Percentiles rank a stretch among this genome's conserved stretches.
phyloP scores from a whole-genome alignment of 371 early-diverging fungal species.

The Lichtheimia hyalospora region DNA sequence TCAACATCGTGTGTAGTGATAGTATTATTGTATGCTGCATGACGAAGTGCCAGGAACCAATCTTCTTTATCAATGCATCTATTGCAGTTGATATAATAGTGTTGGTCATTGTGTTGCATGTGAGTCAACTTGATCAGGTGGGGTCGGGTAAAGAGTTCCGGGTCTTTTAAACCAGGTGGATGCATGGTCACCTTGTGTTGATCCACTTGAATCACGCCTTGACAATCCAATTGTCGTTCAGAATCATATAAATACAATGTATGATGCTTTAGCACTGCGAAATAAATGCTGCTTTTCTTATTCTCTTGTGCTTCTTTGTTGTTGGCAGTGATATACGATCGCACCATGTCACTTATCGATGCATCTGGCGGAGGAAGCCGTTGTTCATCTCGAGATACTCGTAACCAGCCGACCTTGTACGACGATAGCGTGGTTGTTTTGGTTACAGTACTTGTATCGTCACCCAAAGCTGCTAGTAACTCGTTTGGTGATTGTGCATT shows the following conservation, averaged over 20 bases:
- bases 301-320: not conserved
- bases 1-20: conserved; percentile 52
- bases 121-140: conserved; percentile 49
- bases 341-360: conserved; percentile 40
- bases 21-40: conserved; percentile 31
- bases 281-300: conserved; percentile 56
- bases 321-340: conserved; percentile 31
- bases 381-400: conserved; percentile 38
- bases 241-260: conserved; percentile 84
- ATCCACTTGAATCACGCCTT: conserved; percentile 69
- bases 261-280: conserved; percentile 77
- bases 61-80: conserved; percentile 84
- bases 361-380: conserved; percentile 23
- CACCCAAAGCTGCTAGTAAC: not conserved
- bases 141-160: conserved; percentile 59
- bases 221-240: conserved; percentile 79
- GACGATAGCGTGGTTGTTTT: conserved; percentile 10
- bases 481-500: not conserved
- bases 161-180: conserved; percentile 58
- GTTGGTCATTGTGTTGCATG: conserved; percentile 5
- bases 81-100: conserved; percentile 57
- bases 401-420: conserved; percentile 55
- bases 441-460: not conserved
- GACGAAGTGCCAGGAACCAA: conserved; percentile 74
- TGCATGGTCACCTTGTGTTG: conserved; percentile 68